Percentiles rank a stretch among this genome's conserved stretches.
Evolutionary conservation across 2,329 filamentous ascomycete genomes (phyloP).

Genomic region (Cytospora chrysosperma): DNA sequence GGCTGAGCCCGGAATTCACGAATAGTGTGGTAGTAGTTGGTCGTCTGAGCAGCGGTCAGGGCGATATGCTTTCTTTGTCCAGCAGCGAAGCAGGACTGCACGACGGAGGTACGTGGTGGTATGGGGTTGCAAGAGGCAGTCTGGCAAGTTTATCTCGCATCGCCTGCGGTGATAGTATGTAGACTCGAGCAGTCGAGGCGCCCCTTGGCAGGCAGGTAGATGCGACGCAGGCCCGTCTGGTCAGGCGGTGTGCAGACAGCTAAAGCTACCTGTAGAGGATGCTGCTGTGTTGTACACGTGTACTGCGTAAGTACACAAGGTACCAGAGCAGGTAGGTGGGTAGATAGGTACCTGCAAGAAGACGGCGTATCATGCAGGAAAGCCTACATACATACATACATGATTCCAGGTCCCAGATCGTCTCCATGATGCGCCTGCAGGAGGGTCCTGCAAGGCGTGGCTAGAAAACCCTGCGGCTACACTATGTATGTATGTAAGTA

Average conservation of each 20-base stretch:
- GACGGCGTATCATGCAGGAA: not conserved
- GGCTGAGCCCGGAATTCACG: not conserved
- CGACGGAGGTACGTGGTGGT: no score
- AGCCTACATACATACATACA: not conserved
- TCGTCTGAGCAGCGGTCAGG: not conserved
- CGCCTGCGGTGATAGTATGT: no score
- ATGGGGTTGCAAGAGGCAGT: no score
- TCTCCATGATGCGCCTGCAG: conserved; percentile 13
- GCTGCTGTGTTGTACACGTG: not conserved
- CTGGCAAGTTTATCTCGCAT: no score
- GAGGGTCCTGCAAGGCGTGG: not conserved
- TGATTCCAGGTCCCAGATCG: conserved; percentile 2
- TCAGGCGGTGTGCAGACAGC: not conserved
- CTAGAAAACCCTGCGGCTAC: not conserved
- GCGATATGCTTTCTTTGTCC: not conserved
- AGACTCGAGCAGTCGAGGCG: not conserved
- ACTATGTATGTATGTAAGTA: no score
- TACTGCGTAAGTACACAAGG: not conserved
- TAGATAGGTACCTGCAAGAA: not conserved
- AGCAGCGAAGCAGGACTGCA: no score
- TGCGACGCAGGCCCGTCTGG: not conserved
- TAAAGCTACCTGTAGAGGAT: not conserved
- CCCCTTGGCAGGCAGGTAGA: not conserved
- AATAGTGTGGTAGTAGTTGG: not conserved
- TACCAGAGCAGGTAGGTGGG: no score